Evolutionary conservation across 192 early-diverging fungal genomes (phyloP).

Genomic region (Coemansia sp.): DNA sequence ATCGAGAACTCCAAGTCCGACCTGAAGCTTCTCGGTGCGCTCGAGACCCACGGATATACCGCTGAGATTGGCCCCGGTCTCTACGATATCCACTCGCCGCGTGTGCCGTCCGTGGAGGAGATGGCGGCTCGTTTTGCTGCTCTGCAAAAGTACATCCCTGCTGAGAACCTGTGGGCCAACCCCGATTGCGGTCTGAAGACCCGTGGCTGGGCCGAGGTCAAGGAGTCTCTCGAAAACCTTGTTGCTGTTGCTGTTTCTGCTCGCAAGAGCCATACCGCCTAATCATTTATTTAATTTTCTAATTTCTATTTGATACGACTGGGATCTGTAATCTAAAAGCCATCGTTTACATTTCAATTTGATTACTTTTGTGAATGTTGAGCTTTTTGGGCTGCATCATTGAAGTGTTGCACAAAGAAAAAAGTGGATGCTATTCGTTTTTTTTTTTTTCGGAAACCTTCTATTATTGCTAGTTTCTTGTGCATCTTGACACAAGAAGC

Average conservation of each 20-base stretch:
- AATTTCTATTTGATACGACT: neutral
- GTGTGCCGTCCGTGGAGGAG: conserved; percentile 87
- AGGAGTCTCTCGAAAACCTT: conserved; percentile 84
- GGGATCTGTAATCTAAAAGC: neutral
- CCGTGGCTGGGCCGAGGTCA: conserved; percentile 91
- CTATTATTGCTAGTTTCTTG: too few relatives aligned
- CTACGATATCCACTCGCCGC: conserved; percentile 98
- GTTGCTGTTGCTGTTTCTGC: conserved; percentile 72
- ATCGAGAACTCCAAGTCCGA: conserved; percentile 99
- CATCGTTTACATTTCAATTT: neutral
- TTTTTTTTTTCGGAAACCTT: neutral
- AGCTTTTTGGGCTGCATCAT: neutral
- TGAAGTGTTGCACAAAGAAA: too few relatives aligned
- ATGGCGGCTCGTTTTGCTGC: conserved; percentile 80
- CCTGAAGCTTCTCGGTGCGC: conserved; percentile 88
- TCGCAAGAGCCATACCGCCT: conserved; percentile 46
- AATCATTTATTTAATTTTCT: neutral
- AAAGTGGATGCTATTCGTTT: neutral
- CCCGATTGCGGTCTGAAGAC: conserved; percentile 99
- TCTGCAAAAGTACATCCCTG: conserved; percentile 83
- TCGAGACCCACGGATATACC: conserved; percentile 79
- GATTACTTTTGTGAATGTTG: too few relatives aligned
- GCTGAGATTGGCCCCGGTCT: conserved; percentile 95
- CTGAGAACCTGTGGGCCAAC: conserved; percentile 89
- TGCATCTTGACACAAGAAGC: too few relatives aligned